Conservation (phyloP, 371 early-diverging fungal genomes). For the Funneliformis caledonium region DNA sequence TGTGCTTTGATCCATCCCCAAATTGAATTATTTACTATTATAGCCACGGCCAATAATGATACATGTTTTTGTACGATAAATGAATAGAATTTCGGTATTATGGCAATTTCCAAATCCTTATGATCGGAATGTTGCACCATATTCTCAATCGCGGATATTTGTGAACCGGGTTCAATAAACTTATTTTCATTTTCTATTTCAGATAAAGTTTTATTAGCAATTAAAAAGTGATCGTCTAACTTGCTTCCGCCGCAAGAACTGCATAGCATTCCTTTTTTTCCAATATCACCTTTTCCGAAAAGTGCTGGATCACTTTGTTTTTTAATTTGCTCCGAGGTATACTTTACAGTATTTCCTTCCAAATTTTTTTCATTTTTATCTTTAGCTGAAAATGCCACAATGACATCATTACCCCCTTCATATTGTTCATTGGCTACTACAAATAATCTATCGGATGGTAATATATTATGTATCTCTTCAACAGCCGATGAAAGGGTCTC, state of each 20-base stretch:
- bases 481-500: slow-evolving; percentile 46
- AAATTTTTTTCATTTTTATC: background rate
- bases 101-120: background rate
- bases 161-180: too few species aligned
- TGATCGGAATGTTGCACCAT: background rate
- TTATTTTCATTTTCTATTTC: background rate
- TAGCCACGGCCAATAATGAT: slow-evolving; percentile 11
- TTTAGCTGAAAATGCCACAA: slow-evolving; percentile 7
- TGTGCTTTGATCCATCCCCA: slow-evolving; percentile 40
- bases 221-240: background rate
- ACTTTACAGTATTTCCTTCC: background rate
- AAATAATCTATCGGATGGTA: slow-evolving; percentile 53
- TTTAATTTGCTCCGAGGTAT: background rate
- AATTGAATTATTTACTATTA: background rate
- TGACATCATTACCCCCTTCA: background rate
- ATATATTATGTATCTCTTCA: slow-evolving; percentile 45
- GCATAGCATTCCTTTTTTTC: background rate
- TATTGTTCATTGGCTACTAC: slow-evolving; percentile 22
- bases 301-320: background rate
- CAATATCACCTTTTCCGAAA: background rate
- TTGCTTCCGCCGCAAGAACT: background rate
- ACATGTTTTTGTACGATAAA: background rate
- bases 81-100: background rate
- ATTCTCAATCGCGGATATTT: too few species aligned
- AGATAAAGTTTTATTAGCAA: background rate